Evolutionary conservation across 164 flowering plant genomes (phyloP), one percentile per base, ranked within the genome.

Genomic region (Aristolochia californica): DNA sequence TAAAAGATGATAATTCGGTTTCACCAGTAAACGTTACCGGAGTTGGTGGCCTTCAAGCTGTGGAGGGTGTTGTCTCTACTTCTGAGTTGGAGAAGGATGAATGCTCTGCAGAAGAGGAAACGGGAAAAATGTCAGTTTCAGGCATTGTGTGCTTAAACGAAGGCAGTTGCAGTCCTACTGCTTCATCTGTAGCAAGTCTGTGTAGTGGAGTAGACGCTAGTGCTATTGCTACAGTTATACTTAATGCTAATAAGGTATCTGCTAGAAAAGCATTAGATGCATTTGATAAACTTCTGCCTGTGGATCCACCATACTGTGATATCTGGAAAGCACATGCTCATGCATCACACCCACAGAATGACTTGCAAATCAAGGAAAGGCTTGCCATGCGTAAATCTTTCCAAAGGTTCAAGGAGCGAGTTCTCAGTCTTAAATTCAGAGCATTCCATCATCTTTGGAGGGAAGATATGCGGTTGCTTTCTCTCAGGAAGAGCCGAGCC

Each of bases 381-480:
- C 71, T 88, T 64, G 66, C 61, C 1, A 60, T 2, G 66, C 76
- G 77, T 60, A 80, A 79, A 71, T 70, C 64, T 34, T 68, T 61
- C 60, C 65, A 74, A 54, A 80, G 63, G 59, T 86, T 86, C 57
- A 88, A 84, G 78, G 97, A 90, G 71, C 78, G 71, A 61, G 84
- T 74, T 17, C 65, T 91, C 27, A 49, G 81, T 27, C 77, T 94
- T 14, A 91, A 90, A 67, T 91, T 70, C 71, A 79, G 79, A 73
- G 79, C 80, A 13, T 70, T 78, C 58, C 87, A 72, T 52, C 81
- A 83, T 58, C 52, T 80, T 27, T 94, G 97, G 96, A 86, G 79
- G 70, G 93, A 88, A 58, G 94, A 87, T 61, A 23, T 78, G 80
- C 81, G 78, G 0, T 53, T 79, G 62, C 83, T 78, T 65, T 82